Conservation (phyloP, 2,329 filamentous ascomycete species). For the Clarireedia hainanense region DNA sequence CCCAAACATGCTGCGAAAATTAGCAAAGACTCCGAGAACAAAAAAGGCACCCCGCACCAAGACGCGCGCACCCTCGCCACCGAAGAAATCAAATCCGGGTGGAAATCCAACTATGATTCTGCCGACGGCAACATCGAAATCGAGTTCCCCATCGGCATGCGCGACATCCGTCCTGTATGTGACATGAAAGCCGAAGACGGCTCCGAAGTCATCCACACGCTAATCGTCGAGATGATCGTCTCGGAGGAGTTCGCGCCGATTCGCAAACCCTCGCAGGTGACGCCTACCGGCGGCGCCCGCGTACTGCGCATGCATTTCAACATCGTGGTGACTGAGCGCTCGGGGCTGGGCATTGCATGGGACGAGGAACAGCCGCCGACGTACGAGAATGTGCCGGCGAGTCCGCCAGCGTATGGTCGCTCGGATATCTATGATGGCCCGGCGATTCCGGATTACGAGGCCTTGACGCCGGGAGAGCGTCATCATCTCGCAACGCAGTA, state of each 20-base stretch:
- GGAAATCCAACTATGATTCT: constrained; percentile 67
- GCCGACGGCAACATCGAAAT: constrained; percentile 71
- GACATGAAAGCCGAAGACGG: constrained; percentile 69
- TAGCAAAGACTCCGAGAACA: constrained; percentile 32
- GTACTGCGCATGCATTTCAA: constrained; percentile 91
- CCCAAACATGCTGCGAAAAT: constrained; percentile 58
- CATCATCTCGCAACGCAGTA: no score
- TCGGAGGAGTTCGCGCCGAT: constrained; percentile 79
- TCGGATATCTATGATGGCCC: constrained; percentile 18
- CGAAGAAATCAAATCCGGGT: constrained; percentile 76
- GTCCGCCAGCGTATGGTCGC: constrained; percentile 61
- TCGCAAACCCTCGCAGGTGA: constrained; percentile 59
- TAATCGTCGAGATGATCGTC: constrained; percentile 90
- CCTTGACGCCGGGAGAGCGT: constrained; percentile 8
- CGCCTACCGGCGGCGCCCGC: constrained; percentile 81
- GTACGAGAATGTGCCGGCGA: constrained; percentile 87
- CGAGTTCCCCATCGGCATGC: constrained; percentile 62
- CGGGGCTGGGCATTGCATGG: constrained; percentile 86
- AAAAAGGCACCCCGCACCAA: constrained; percentile 65
- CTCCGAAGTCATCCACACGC: constrained; percentile 71
- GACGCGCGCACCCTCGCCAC: constrained; percentile 72
- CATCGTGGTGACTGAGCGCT: constrained; percentile 83
- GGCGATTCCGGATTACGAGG: constrained; percentile 27
- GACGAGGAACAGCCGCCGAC: constrained; percentile 91
- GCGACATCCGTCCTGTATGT: constrained; percentile 59